phyloP scores from a whole-genome alignment of 306 rosid species.

The Prunus mume region DNA sequence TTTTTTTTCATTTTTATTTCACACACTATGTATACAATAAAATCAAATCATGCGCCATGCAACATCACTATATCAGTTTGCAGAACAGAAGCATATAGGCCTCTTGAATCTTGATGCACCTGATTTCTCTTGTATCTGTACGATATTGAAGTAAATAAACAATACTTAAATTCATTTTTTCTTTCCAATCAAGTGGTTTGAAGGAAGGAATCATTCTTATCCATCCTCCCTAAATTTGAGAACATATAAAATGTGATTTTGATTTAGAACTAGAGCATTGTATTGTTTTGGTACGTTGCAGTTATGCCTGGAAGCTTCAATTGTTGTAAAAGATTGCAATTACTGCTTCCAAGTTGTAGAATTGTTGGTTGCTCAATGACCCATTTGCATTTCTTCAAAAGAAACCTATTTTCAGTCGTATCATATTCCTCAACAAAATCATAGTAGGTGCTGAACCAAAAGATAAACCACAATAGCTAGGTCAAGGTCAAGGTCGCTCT shows the following conservation, averaged over 20 bases:
- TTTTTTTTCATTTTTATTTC: not conserved
- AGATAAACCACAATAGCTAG: too few relatives aligned
- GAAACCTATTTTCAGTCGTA: not conserved
- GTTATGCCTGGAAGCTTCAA: not conserved
- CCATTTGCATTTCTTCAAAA: not conserved
- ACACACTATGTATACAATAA: not conserved
- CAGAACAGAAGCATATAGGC: not conserved
- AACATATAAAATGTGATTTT: too few relatives aligned
- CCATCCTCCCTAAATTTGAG: too few relatives aligned
- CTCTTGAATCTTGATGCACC: not conserved
- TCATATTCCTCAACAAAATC: not conserved
- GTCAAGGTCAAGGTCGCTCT: too few relatives aligned
- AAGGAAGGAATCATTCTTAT: too few relatives aligned
- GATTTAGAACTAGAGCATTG: too few relatives aligned
- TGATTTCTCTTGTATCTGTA: slow-evolving; percentile 8
- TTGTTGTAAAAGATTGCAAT: not conserved
- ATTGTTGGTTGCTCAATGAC: not conserved
- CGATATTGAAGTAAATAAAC: slow-evolving; percentile 8
- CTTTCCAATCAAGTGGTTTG: not conserved
- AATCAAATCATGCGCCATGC: not conserved
- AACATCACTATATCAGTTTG: not conserved
- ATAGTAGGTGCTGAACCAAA: not conserved
- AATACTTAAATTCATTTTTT: not conserved
- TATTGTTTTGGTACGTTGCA: not conserved
- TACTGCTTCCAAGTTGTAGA: not conserved